Base-by-base conservation (phyloP, 208 protist species). In the Acanthamoeba healyi region DNA sequence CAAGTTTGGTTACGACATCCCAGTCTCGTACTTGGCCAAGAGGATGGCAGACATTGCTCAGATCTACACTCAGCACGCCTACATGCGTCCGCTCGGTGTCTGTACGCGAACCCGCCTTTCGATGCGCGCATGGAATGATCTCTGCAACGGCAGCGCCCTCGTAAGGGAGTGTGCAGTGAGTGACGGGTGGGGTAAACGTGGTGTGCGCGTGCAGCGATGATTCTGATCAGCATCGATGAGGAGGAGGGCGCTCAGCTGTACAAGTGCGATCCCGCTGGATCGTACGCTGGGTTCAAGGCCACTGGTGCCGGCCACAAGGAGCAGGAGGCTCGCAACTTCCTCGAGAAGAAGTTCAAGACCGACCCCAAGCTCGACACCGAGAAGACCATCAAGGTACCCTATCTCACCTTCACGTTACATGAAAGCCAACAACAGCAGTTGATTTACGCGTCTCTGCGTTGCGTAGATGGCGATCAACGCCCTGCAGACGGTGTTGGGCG, bases 51-150 rank as follows among this genome's bases (percentile, higher is more conserved):
- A 99, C 96, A 96, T 98, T 94, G 97, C 98, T 32, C 99, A 95
- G 97, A 96, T 99, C 72, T 99, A 98, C 94, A 99, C 99, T 22
- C 99, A 99, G 97, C 98, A 99, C 81, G 98, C 98, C n/a, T 98
- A 98, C 36, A 96, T 99, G 90, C 98, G 98, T 42, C 98, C 98
- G 54, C 98, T 99, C 96, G 98, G 98, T 51, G 98, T 99, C 34
- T 95, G 94, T 97, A 94, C 51, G 89, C 95, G 7, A n/a, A n/a
- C n/a, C n/a, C n/a, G n/a, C n/a, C n/a, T n/a, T n/a, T n/a, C n/a
- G n/a, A n/a, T n/a, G n/a, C n/a, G n/a, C 49, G 49, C 49, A 54
- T 19, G 15, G 15, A 54, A 6, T 54, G 49, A 6, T 54, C 49
- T 6, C 49, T 54, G 49, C 15, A 54, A 6, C 15, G 49, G 49